Evolutionary conservation across 2,329 filamentous ascomycete species (phyloP), one percentile per base, ranked within the genome.

Genomic region (Fusarium sacchari): DNA sequence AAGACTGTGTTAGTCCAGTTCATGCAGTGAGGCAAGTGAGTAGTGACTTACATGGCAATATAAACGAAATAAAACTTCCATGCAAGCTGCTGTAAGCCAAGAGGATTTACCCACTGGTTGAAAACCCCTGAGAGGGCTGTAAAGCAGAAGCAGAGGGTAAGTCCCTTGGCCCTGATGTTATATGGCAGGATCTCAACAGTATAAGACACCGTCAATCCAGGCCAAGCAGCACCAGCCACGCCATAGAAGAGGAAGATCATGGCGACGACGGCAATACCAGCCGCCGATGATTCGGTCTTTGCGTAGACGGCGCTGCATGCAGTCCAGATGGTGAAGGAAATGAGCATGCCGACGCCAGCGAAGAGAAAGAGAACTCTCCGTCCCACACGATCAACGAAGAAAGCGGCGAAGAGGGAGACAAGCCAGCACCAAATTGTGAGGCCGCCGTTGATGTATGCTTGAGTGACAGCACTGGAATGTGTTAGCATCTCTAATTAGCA

Each of bases 171-270:
- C n/a, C 74, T 64, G 11, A 78, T 78, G 6, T 67, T 78, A 4
- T 74, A 78, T 0, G 76, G 76, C 11, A 78, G 30, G 22, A 78
- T 76, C 43, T 78, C 76, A 2, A 77, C 74, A 0, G 74, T 77
- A 9, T 77, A 77, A 0, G 76, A 76, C 0, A 77, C 76, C 0
- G 76, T 77, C n/a, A 77, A 17, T 7, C 76, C 76, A 0, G 76
- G 76, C 76, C 76, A 77, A 3, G 76, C 76, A 9, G 76, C 74
- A 11, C 76, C 76, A 0, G 76, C 76, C 5, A 74, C 63, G 4
- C 74, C 76, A 42, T 78, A 78, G 46, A 78, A 78, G 2, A 78
- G 63, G 39, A 78, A 78, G 20, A 78, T 78, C 76, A 77, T 77
- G 7, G 76, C 76, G 0, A 77, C 70, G 2, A 77, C 76, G 2